These are phyloP conservation scores for Furcasterigmium sp. DNA, from an alignment of 2,329 filamentous ascomycete species.

Conservation along the genomic window DNA sequence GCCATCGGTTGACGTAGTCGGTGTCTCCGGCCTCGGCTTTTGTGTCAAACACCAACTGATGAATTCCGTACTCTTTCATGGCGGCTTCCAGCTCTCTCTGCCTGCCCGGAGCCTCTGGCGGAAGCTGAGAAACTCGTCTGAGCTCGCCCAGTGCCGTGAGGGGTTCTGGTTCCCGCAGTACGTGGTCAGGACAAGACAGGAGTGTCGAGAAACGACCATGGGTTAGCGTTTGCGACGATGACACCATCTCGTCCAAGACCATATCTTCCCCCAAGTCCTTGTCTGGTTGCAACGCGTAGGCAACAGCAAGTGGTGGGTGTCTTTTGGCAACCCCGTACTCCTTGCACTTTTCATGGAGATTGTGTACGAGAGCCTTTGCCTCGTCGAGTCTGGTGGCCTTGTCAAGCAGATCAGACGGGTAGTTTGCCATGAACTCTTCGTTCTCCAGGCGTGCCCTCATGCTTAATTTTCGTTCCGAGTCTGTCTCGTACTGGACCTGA, in stretches of 20 bases:
- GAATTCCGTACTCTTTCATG: constrained; percentile 43
- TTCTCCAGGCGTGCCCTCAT: constrained; percentile 28
- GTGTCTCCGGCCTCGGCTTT: constrained; percentile 27
- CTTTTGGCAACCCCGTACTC: constrained; percentile 35
- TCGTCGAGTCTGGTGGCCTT: constrained; percentile 26
- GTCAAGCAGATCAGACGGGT: constrained; percentile 26
- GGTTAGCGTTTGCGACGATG: constrained; percentile 23
- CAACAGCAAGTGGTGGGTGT: constrained; percentile 31
- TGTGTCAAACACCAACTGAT: constrained; percentile 31
- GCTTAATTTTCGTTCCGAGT: constrained; percentile 21
- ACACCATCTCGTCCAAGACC: constrained; percentile 25
- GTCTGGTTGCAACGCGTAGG: constrained; percentile 30
- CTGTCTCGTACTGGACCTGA: constrained; percentile 29
- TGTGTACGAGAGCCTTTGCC: constrained; percentile 24
- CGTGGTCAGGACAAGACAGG: constrained; percentile 42
- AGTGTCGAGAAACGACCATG: constrained; percentile 38
- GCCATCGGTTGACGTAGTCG: constrained; percentile 47
- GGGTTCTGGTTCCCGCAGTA: constrained; percentile 30
- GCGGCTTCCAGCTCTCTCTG: constrained; percentile 30
- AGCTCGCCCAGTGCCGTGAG: constrained; percentile 36
- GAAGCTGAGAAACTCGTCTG: constrained; percentile 29
- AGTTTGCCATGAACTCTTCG: constrained; percentile 38
- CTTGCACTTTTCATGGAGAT: constrained; percentile 33
- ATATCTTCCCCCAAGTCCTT: constrained; percentile 35
- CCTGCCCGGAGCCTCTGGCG: constrained; percentile 26